These are phyloP conservation scores for Globisporangium mamillatum DNA, from an alignment of 352 stramenopile species.

Conservation along the genomic window DNA sequence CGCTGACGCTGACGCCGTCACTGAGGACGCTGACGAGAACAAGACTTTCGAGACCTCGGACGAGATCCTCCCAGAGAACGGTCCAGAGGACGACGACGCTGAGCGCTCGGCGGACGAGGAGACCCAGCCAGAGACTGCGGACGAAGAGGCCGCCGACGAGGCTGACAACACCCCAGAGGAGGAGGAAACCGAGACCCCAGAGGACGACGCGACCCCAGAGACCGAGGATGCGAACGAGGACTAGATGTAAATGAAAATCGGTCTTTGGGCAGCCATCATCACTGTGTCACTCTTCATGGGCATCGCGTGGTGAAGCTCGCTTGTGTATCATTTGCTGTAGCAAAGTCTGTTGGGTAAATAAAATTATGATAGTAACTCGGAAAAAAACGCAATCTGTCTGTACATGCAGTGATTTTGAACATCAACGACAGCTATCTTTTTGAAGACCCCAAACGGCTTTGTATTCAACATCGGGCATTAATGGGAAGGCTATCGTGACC, in stretches of 20 bases:
- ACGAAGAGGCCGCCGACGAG: background rate
- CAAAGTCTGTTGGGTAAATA: conserved; percentile 1
- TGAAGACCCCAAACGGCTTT: too few relatives aligned
- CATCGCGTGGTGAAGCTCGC: background rate
- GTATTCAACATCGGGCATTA: too few relatives aligned
- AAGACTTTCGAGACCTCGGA: background rate
- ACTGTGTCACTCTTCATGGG: background rate
- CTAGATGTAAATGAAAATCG: background rate
- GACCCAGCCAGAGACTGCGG: background rate
- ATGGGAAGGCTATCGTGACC: too few relatives aligned
- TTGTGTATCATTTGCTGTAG: conserved; percentile 4
- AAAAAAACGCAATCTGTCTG: background rate
- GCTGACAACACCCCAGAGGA: background rate
- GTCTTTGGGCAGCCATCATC: background rate
- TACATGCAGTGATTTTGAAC: too few relatives aligned
- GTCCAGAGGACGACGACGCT: conserved; percentile 2
- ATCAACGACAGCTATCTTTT: too few relatives aligned
- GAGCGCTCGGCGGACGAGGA: background rate
- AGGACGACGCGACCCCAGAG: background rate
- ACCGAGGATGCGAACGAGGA: background rate
- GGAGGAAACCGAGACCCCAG: too few relatives aligned
- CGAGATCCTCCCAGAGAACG: conserved; percentile 13
- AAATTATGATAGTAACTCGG: conserved; percentile 8
- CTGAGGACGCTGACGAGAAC: background rate
- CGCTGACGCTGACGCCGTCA: background rate